These are phyloP conservation scores for Sporothrix curviconia DNA, from an alignment of 2,329 filamentous ascomycete genomes.

Conservation along the genomic window DNA sequence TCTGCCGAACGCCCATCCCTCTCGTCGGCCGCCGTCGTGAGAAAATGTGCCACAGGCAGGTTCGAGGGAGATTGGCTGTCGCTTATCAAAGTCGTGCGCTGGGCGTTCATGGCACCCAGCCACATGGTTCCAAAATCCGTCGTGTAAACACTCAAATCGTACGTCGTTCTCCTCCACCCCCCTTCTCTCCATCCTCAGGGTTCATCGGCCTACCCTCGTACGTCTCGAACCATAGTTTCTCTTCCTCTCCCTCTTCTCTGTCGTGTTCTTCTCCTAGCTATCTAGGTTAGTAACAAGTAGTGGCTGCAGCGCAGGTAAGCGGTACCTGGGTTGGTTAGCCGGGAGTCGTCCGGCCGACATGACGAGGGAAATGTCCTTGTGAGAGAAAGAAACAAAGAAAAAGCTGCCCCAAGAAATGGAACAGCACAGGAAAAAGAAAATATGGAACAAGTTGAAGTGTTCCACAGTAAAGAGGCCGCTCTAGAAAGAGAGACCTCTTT, in stretches of 20 bases:
- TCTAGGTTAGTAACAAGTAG: not conserved
- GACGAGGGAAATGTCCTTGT: not conserved
- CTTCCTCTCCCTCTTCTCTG: not conserved
- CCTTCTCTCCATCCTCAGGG: not conserved
- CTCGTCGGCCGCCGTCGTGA: too few species aligned
- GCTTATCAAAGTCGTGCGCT: not conserved
- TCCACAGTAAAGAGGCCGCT: conserved; percentile 43
- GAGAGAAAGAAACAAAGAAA: conserved; percentile 3
- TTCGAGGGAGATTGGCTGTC: not conserved
- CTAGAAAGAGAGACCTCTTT: conserved; percentile 45
- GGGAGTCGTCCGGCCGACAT: too few species aligned
- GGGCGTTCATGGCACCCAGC: too few species aligned
- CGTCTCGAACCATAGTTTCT: not conserved
- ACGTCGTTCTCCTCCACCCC: too few species aligned
- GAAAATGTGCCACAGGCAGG: not conserved
- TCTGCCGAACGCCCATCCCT: not conserved
- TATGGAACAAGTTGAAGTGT: conserved; percentile 61
- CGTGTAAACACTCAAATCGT: not conserved
- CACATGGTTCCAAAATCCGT: not conserved
- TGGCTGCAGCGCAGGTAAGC: not conserved
- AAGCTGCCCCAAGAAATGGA: conserved; percentile 13
- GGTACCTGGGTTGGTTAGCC: not conserved
- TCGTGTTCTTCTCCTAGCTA: not conserved
- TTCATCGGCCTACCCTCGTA: not conserved
- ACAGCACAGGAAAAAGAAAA: conserved; percentile 29